Evolutionary conservation across 352 stramenopile species (phyloP), one percentile per base, ranked within the genome.

Genomic region (Sclerospora graminicola): DNA sequence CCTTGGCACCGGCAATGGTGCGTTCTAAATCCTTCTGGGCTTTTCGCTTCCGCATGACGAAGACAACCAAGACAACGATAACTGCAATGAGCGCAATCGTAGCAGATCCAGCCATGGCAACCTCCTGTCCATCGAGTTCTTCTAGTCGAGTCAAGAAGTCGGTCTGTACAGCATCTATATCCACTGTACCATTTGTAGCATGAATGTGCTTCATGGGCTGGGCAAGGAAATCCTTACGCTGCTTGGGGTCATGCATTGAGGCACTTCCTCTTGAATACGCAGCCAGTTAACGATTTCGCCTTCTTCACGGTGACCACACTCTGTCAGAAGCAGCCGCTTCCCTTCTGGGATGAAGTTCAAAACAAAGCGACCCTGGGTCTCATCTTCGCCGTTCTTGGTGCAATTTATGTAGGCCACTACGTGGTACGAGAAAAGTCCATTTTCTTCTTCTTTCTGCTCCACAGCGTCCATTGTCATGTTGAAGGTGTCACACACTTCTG

Each of bases 151-250:
- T 59, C 11, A 87, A 63, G 37, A 89, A 89, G 41, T 89, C 62
- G 3, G 77, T 87, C 56, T 70, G 47, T 18, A 63, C 51, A 11
- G 71, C 67, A 20, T 75, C 61, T 1, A 51, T 48, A 15, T 79
- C 69, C 0, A 32, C 29, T 0, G 53, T 81, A 37, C 69, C 77
- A 51, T 85, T 89, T 48, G 31, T 73, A 20, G 74, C 70, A 66
- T 89, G 74, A 13, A 89, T 82, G 63, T 92, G 77, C 64, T 92
- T 89, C 68, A 92, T 83, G 15, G 77, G 80, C 63, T 92, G 80
- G 0, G 69, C 55, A 8, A 92, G 57, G 68, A 86, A 92, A 41
- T 74, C 71, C 64, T 82, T 82, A 49, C 80, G 80, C 60, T 89
- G 69, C 5, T 47, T 36, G 0, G 77, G 7, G 80, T 89, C 78